Evolutionary conservation across 1,284 basidiomycete genomes (phyloP), one percentile per base, ranked within the genome.

Genomic region (Ceratobasidium sp.): DNA sequence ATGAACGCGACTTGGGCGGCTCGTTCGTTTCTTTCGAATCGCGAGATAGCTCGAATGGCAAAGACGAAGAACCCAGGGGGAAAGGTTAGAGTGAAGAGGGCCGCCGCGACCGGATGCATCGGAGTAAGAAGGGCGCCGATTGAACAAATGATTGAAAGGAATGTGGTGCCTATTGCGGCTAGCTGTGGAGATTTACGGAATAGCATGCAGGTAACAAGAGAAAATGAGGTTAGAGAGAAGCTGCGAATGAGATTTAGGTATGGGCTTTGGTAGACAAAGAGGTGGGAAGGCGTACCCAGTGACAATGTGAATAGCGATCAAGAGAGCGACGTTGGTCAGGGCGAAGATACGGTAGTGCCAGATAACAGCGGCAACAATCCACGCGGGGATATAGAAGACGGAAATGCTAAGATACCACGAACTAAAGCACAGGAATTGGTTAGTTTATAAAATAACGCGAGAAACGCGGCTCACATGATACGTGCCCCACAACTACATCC

Each of bases 41-140:
- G 55, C 18, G 67, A 54, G 38, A 79, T 38, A 44, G 62, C 66
- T 12, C 60, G 41, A 30, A 79, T 68, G 23, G 90, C 89, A 80
- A 93, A 94, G 18, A 93, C 87, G 81, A 92, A 94, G 83, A 90
- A 94, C 14, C 89, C 88, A 0, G 93, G 91, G 0, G 93, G 94
- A 82, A 94, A 93, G 50, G 94, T 83, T 69, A 95, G 81, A 0
- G 91, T 89, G 81, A 92, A 91, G 41, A 94, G 85, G 73, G 89
- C 88, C 4, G 89, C 89, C 1, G 84, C 86, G 1, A 84, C 87
- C 7, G 87, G 89, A 2, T 85, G 83, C 27, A 82, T 81, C 35
- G 85, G 84, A 78, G 91, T 86, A 0, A 92, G 87, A 48, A 93
- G 83, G 0, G 91, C 93, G 20, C 94, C 81, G 70, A 95, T 90